Percentiles rank a stretch among this genome's conserved stretches.
Conservation (phyloP, 352 stramenopile genomes). For the Phytophthora aleatoria region DNA sequence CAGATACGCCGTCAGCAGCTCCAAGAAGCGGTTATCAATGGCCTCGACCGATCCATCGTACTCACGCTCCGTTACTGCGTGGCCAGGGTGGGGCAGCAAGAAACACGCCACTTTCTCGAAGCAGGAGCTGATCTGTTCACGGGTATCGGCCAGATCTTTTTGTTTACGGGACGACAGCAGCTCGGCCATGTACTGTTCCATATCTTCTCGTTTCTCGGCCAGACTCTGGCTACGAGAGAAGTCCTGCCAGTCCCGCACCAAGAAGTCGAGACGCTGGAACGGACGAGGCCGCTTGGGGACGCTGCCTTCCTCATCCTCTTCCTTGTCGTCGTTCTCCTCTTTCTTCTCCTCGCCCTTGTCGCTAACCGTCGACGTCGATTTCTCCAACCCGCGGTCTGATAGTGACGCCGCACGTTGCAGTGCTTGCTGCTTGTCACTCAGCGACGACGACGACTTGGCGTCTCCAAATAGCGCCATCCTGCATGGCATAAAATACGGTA, state of each 20-base stretch:
- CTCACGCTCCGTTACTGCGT: conserved; percentile 96
- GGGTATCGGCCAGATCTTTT: conserved; percentile 93
- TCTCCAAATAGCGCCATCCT: conserved; percentile 80
- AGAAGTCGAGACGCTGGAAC: conserved; percentile 98
- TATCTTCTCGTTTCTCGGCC: conserved; percentile 91
- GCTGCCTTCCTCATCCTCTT: conserved; percentile 34
- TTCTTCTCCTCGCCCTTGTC: conserved; percentile 38
- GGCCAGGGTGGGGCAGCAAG: conserved; percentile 96
- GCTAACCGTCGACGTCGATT: conserved; percentile 43
- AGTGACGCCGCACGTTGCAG: conserved; percentile 29
- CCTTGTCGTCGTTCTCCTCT: conserved; percentile 34
- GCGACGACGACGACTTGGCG: conserved; percentile 24
- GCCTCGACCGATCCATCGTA: conserved; percentile 95
- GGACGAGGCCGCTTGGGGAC: conserved; percentile 54
- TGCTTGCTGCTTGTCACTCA: conserved; percentile 32
- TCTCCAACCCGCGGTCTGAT: conserved; percentile 38
- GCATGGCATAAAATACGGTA: conserved; percentile 9
- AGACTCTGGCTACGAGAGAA: conserved; percentile 93
- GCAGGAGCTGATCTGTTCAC: conserved; percentile 97
- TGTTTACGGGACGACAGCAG: conserved; percentile 93
- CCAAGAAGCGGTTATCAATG: conserved; percentile 95
- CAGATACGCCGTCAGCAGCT: conserved; percentile 95
- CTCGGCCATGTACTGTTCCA: conserved; percentile 94
- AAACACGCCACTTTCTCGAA: conserved; percentile 97
- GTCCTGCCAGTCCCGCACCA: conserved; percentile 99